Evolutionary conservation across 352 stramenopile species (phyloP).

Genomic region (Globisporangium recalcitrans): DNA sequence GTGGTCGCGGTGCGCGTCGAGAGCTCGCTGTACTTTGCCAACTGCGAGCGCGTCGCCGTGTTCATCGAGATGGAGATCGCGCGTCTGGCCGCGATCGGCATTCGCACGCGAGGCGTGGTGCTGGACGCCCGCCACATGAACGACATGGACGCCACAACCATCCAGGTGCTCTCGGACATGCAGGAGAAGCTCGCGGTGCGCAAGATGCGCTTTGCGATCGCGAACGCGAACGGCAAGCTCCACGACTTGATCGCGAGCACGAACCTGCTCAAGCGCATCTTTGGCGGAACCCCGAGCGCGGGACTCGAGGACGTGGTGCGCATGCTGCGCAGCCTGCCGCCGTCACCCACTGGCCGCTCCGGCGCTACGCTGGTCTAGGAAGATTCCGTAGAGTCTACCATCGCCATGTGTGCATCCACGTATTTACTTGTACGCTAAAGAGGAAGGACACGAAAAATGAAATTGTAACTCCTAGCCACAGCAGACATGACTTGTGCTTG

Average conservation of each 20-base stretch:
- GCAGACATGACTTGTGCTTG: no score
- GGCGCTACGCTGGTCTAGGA: slow-evolving; percentile 2
- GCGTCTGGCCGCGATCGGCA: slow-evolving; percentile 17
- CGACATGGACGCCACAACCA: slow-evolving; percentile 55
- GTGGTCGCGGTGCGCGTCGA: slow-evolving; percentile 43
- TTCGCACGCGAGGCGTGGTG: slow-evolving; percentile 33
- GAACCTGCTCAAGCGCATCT: slow-evolving; percentile 36
- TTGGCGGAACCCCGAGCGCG: slow-evolving; percentile 19
- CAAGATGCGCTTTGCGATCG: slow-evolving; percentile 32
- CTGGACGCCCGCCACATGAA: slow-evolving; percentile 45
- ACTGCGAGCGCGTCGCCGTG: slow-evolving; percentile 40
- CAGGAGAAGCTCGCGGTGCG: slow-evolving; percentile 48
- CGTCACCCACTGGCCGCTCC: background rate
- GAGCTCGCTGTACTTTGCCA: slow-evolving; percentile 55
- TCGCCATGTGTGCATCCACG: background rate
- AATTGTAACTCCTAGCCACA: no score
- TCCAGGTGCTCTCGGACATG: slow-evolving; percentile 51
- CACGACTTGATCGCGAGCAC: slow-evolving; percentile 35
- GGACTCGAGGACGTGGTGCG: slow-evolving; percentile 23
- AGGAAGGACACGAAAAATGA: background rate
- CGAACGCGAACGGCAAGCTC: slow-evolving; percentile 34
- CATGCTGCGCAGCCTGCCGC: slow-evolving; percentile 16
- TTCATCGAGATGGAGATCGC: slow-evolving; percentile 38
- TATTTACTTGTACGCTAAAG: background rate
- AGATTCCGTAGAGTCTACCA: background rate